A percentile compares a stretch with the other conserved stretches of the same genome.
These are phyloP conservation scores for Chenopodium berlandieri DNA, from an alignment of 148 eudicot genomes.

Conservation along the genomic window DNA sequence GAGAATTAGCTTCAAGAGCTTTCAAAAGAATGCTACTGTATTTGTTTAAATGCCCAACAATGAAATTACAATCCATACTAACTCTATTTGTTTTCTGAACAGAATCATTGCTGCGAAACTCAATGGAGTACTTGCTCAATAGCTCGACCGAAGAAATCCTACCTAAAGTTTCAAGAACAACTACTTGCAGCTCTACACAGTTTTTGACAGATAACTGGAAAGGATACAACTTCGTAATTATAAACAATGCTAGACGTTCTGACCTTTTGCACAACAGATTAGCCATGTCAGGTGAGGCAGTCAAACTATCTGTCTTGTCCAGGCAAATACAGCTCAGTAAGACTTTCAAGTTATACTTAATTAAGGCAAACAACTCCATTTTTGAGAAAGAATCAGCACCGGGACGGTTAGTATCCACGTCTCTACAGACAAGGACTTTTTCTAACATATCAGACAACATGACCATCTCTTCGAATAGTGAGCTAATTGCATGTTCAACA, in stretches of 20 bases:
- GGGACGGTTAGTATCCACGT: conserved; percentile 12
- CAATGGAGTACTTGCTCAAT: conserved; percentile 51
- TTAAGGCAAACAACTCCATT: conserved; percentile 60
- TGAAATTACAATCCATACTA: conserved; percentile 24
- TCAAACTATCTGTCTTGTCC: conserved; percentile 42
- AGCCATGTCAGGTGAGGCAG: conserved; percentile 52
- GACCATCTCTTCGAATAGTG: conserved; percentile 61
- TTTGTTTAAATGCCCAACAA: conserved; percentile 55
- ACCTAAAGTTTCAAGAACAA: conserved; percentile 55
- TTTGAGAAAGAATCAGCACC: conserved; percentile 41
- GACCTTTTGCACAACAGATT: conserved; percentile 53
- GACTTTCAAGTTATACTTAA: conserved; percentile 84
- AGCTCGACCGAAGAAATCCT: conserved; percentile 60
- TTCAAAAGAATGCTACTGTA: conserved; percentile 50
- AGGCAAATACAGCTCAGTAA: conserved; percentile 60
- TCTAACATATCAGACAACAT: conserved; percentile 48
- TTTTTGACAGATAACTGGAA: conserved; percentile 39
- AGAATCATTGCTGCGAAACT: conserved; percentile 23
- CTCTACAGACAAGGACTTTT: conserved; percentile 24
- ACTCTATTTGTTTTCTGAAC: conserved; percentile 29
- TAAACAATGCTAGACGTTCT: conserved; percentile 46
- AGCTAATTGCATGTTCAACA: conserved; percentile 61
- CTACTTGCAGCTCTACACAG: conserved; percentile 61
- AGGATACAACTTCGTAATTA: conserved; percentile 52
- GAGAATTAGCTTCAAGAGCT: conserved; percentile 63